Evolutionary conservation across 805 yeast species (phyloP).

Genomic region (Lachancea dasiensis): DNA sequence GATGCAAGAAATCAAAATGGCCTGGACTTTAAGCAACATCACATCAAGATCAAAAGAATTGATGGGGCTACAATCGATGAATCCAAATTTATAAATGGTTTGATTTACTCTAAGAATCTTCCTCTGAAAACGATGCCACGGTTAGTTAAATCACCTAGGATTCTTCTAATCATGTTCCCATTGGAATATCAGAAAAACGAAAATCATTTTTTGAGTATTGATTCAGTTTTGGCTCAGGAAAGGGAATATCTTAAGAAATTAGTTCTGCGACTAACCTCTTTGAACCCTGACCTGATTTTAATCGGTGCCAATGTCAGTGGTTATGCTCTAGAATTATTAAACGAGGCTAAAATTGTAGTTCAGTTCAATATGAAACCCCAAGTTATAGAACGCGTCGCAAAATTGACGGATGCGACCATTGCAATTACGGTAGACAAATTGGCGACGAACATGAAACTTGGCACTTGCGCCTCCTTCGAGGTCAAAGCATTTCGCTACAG

Average conservation of each 20-base stretch:
- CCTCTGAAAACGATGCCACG: constrained; percentile 78
- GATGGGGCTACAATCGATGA: constrained; percentile 66
- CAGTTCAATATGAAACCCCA: constrained; percentile 75
- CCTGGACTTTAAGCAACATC: constrained; percentile 73
- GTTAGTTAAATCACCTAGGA: constrained; percentile 57
- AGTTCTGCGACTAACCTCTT: constrained; percentile 67
- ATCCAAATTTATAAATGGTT: constrained; percentile 63
- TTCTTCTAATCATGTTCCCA: constrained; percentile 82
- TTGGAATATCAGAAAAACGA: constrained; percentile 75
- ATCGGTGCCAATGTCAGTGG: constrained; percentile 81
- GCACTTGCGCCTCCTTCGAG: constrained; percentile 67
- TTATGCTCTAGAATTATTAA: constrained; percentile 63
- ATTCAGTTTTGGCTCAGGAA: constrained; percentile 83
- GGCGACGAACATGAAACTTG: constrained; percentile 65
- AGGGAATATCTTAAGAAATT: constrained; percentile 75
- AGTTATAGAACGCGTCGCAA: constrained; percentile 70
- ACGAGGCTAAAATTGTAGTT: constrained; percentile 73
- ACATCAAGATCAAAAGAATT: constrained; percentile 78
- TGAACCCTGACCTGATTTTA: constrained; percentile 73
- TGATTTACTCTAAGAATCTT: constrained; percentile 75
- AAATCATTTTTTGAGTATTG: constrained; percentile 74
- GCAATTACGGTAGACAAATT: constrained; percentile 81
- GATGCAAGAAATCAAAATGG: constrained; percentile 61
- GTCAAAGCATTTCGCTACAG: constrained; percentile 59
- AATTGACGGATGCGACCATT: constrained; percentile 78